Base-by-base conservation (phyloP, 305 asterid species). In the Fraxinus sp. region DNA sequence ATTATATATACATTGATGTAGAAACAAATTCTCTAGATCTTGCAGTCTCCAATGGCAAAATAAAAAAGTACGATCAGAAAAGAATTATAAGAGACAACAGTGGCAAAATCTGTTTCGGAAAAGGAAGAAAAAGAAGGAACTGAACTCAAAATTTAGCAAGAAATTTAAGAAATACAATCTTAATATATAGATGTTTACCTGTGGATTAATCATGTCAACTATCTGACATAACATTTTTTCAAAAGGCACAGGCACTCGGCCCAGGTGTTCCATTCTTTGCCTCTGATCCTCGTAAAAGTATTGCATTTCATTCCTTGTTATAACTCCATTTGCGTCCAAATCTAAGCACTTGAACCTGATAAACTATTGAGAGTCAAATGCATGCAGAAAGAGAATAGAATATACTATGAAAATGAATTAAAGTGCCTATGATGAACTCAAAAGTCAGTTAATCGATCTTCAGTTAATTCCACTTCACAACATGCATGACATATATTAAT, bases 231-330 rank as follows among this genome's bases (percentile, higher is more conserved):
- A 89, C 79, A 95, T 94, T 89, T 95, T 97, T 91, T 97, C 98
- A 87, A 95, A 97, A 87, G 95, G 98, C 68, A 97, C 97, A 87
- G 97, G 98, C 87, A 92, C 97, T 86, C 94, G 98, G 85, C 97
- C 97, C 97, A 92, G 92, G 90, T 97, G 91, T 87, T 92, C 98
- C 98, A 95, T 95, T 86, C 98, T 90, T 85, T 93, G 97, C 92
- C 92, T 80, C 89, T 97, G 99, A 90, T 97, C 99, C 92, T 97
- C 99, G 37, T 97, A 97, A 91, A 93, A 97, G 88, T 95, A 97
- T 87, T 95, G 98, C 92, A 97, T 91, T 86, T 97, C 99, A 72
- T 93, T 95, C 87, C 95, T 92, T 3, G 99, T 93, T 79, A 97
- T 87, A 79, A 92, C 82, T 79, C 97, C 98, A 88, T 95, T 97